phyloP scores from a whole-genome alignment of 345 rosid species.

The Heritiera littoralis region DNA sequence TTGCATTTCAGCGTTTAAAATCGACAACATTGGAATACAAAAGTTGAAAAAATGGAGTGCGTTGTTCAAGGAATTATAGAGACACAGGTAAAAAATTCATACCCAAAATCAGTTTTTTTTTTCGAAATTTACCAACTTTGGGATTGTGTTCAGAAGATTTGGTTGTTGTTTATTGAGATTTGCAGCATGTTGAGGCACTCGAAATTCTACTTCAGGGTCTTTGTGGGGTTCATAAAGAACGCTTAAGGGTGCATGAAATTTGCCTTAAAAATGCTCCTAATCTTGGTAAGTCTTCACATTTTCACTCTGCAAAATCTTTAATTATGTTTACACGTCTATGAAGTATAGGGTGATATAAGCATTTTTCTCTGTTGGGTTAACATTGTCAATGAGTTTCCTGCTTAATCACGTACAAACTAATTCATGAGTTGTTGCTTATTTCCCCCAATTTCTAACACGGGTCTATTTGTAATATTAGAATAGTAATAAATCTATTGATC shows the following conservation, averaged over 20 bases:
- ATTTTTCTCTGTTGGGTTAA: background rate
- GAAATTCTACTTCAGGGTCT: conserved; percentile 98
- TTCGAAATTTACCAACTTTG: background rate
- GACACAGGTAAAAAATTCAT: conserved; percentile 47
- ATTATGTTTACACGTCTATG: background rate
- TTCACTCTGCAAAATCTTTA: background rate
- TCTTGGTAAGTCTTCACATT: conserved; percentile 50
- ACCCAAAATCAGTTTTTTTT: background rate
- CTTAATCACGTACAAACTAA: background rate
- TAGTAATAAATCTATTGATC: background rate
- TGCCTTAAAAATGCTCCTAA: conserved; percentile 75
- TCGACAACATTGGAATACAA: background rate
- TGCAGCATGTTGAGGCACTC: conserved; percentile 97
- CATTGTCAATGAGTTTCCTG: background rate
- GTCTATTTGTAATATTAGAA: background rate
- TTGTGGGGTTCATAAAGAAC: conserved; percentile 91
- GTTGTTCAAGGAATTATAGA: conserved; percentile 78
- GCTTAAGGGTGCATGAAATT: conserved; percentile 84
- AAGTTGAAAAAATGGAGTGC: conserved; percentile 53
- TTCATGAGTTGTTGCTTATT: background rate
- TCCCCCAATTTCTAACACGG: background rate
- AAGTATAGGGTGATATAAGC: background rate
- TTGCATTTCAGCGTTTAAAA: background rate
- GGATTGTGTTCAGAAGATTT: background rate
- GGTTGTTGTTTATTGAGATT: background rate